Conservation (phyloP, 352 stramenopile genomes). For the Globisporangium spiculum region DNA sequence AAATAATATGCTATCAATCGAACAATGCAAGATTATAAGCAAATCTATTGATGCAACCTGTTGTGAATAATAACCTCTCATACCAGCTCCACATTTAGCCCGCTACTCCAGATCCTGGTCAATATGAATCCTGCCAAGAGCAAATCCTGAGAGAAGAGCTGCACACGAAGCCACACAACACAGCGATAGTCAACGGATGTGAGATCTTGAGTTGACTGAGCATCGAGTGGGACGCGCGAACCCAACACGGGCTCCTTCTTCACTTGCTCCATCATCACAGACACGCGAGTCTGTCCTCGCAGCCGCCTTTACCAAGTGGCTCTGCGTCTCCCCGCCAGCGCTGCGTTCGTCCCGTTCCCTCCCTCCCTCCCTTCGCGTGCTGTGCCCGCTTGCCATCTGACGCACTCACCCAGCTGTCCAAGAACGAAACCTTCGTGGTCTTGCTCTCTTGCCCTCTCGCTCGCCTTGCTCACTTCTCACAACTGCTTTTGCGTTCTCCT, state of each 20-base stretch:
- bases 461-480: slow-evolving; percentile 1
- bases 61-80: not conserved
- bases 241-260: not conserved
- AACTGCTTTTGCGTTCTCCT: slow-evolving; percentile 7
- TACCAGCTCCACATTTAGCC: not conserved
- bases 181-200: not conserved
- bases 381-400: not conserved
- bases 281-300: not conserved
- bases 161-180: slow-evolving; percentile 2
- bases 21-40: too few species aligned
- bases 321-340: not conserved
- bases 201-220: not conserved
- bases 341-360: not conserved
- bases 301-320: slow-evolving; percentile 1
- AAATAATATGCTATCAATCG: not conserved
- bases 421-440: not conserved
- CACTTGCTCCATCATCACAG: not conserved
- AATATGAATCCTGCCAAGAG: not conserved
- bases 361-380: not conserved
- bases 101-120: not conserved
- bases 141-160: slow-evolving; percentile 1
- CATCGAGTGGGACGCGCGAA: slow-evolving; percentile 6
- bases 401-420: not conserved
- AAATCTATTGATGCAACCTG: not conserved
- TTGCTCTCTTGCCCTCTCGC: not conserved